These are phyloP conservation scores for Arthrobotrys sinensis DNA, from an alignment of 2,329 filamentous ascomycete genomes.

Conservation along the genomic window DNA sequence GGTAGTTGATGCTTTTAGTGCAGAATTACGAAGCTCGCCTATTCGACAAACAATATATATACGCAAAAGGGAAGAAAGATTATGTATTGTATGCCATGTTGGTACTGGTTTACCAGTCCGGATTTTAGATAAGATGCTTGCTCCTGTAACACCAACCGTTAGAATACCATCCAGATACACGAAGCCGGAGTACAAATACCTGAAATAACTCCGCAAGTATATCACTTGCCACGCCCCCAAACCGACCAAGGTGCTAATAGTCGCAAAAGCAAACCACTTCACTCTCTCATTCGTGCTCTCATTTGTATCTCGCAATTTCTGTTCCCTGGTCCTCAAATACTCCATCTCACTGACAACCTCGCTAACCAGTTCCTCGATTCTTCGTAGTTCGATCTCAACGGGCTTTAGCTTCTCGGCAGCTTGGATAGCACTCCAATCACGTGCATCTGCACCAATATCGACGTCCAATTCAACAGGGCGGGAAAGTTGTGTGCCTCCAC, in stretches of 20 bases:
- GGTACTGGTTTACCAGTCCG: not conserved
- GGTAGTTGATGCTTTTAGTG: conserved; percentile 34
- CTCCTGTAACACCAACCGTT: conserved; percentile 69
- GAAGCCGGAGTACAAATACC: conserved; percentile 70
- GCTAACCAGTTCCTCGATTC: conserved; percentile 89
- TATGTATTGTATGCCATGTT: conserved; percentile 42
- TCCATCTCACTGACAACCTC: conserved; percentile 97
- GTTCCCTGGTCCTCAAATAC: conserved; percentile 89
- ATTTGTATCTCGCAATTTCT: conserved; percentile 97
- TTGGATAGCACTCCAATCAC: conserved; percentile 97
- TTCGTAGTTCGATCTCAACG: conserved; percentile 91
- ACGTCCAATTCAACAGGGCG: conserved; percentile 83
- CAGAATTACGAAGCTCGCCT: conserved; percentile 46
- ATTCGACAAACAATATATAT: conserved; percentile 49
- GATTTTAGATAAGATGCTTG: conserved; percentile 77
- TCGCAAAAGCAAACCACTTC: conserved; percentile 97
- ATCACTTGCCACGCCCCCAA: conserved; percentile 98
- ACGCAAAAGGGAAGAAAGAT: conserved; percentile 47
- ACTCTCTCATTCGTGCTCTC: conserved; percentile 99
- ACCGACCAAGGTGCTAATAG: conserved; percentile 89
- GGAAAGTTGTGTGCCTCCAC: conserved; percentile 60
- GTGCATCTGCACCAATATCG: conserved; percentile 95
- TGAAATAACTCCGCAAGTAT: conserved; percentile 97
- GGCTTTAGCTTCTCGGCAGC: conserved; percentile 98
- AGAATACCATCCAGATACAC: conserved; percentile 12